These are phyloP conservation scores for Phaffia rhodozyma DNA, from an alignment of 1,284 basidiomycete species.

Conservation along the genomic window DNA sequence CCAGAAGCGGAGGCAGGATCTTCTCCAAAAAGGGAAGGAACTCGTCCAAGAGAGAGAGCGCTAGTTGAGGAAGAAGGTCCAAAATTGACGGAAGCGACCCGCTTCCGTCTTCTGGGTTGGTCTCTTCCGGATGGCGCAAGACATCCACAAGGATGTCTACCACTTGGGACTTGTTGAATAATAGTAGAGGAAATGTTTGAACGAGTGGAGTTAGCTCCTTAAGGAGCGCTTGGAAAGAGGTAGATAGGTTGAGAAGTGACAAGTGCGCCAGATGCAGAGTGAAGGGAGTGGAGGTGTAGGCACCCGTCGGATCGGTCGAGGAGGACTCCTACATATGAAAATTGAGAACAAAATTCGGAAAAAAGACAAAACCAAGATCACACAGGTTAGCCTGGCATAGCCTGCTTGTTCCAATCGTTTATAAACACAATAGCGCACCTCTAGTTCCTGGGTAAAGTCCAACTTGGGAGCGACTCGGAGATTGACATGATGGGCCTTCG, in stretches of 20 bases:
- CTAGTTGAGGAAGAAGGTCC: slow-evolving; percentile 43
- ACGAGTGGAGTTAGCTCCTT: slow-evolving; percentile 50
- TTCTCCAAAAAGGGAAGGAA: slow-evolving; percentile 4
- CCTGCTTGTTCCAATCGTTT: neutral
- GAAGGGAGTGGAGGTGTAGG: slow-evolving; percentile 12
- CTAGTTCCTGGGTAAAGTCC: slow-evolving; percentile 15
- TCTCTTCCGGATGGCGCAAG: slow-evolving; percentile 44
- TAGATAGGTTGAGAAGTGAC: slow-evolving; percentile 54
- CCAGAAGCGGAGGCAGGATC: slow-evolving; percentile 43
- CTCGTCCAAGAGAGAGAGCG: slow-evolving; percentile 46
- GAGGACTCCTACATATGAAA: slow-evolving; percentile 6
- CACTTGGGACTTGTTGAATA: slow-evolving; percentile 65
- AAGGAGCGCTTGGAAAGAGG: slow-evolving; percentile 60
- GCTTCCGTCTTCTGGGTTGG: slow-evolving; percentile 37
- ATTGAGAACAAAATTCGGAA: neutral
- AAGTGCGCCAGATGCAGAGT: slow-evolving; percentile 30
- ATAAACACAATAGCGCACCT: slow-evolving; percentile 3
- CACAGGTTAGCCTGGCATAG: too few species aligned
- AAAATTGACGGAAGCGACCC: slow-evolving; percentile 46
- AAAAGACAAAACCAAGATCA: neutral
- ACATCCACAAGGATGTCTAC: slow-evolving; percentile 35
- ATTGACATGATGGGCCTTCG: slow-evolving; percentile 10
- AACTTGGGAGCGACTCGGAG: neutral
- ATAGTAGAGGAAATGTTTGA: slow-evolving; percentile 62
- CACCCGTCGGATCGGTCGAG: slow-evolving; percentile 1